Evolutionary conservation across 192 early-diverging fungal genomes (phyloP), one percentile per base, ranked within the genome.

Genomic region (Mortierella hygrophila): DNA sequence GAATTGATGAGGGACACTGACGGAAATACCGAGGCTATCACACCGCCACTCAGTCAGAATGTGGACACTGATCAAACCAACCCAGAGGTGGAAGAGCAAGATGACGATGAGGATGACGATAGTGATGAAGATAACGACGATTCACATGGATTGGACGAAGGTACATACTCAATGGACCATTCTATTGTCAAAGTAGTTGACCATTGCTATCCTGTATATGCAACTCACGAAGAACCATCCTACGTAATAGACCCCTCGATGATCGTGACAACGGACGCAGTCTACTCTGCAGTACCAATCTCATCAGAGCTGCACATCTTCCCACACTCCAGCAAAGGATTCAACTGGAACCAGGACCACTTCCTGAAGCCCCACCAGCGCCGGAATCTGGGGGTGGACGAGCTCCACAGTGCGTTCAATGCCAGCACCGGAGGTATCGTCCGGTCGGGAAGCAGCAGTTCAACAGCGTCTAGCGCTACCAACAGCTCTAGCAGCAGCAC

Each of bases 291-390:
- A 6, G 84, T 86, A 20, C 75, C 84, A 1, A 70, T 86, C 37
- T 86, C 84, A 20, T 78, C 79, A 13, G 76, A 81, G 42, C 21
- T 86, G 15, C 41, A 86, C 35, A 86, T 86, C 41, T 81, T 86
- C 57, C 84, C 84, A 15, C 78, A 78, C 52, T 76, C 74, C 38
- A 86, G 84, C 68, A 76, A 77, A 69, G 84, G 84, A 8, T 86
- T 86, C 68, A 75, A 76, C 4, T 86, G 84, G 84, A 86, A 86
- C 72, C 71, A 76, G 44, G 84, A 86, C 63, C 40, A 78, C 21
- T 86, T 86, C 70, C 40, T 86, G 60, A 86, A 78, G 76, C 79
- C 84, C n/a, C 74, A 86, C 63, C 79, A 86, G 49, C 78, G 84
- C 13, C 75, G 75, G 35, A 73, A 23, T 29, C 42, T 86, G 40